Base-by-base conservation (phyloP, 2,329 filamentous ascomycete species). In the Juglanconis oblonga region DNA sequence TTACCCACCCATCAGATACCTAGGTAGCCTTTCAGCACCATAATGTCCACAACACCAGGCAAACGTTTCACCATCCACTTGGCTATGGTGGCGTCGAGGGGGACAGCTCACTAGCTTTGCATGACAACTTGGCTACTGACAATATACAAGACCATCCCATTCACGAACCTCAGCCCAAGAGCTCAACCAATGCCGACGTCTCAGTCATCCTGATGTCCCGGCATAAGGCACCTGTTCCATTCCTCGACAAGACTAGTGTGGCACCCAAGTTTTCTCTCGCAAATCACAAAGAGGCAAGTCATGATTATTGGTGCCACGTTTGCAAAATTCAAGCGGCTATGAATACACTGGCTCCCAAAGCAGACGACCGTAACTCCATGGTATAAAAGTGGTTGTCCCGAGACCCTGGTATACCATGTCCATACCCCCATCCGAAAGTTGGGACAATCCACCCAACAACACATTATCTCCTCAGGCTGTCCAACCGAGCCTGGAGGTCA, bases 401-500 rank as follows among this genome's bases (percentile, higher is more conserved):
- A 50, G 14, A 49, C 44, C n/a, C 17, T 47, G 42, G 40, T 11
- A 36, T 6, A 2, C 14, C 29, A 6, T 14, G 11, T 14, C 36
- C 24, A 14, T 31, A 8, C 17, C n/a, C 17, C 14, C 13, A 2
- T 11, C 31, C n/a, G 5, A 45, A 29, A 35, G 14, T 7, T 31
- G 14, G 14, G 31, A 11, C 32, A 24, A 14, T 52, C 5, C 31
- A 17, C 10, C 24, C 24, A 32, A 24, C 24, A 24, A 24, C 4
- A 24, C 31, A 32, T 72, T 74, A 85, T 73, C 82, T 81, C 70
- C 90, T 83, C 65, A 98, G 79, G 74, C 93, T 96, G 73, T 98
- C 92, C 55, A 99, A 83, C 61, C 95, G 87, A 65, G 95, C 94
- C 78, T 98, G 93, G 32, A 99, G 84, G 72, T 97, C 95, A 70